Base-by-base conservation (phyloP, 371 early-diverging fungal species). In the Apophysomyces ossiformis region DNA sequence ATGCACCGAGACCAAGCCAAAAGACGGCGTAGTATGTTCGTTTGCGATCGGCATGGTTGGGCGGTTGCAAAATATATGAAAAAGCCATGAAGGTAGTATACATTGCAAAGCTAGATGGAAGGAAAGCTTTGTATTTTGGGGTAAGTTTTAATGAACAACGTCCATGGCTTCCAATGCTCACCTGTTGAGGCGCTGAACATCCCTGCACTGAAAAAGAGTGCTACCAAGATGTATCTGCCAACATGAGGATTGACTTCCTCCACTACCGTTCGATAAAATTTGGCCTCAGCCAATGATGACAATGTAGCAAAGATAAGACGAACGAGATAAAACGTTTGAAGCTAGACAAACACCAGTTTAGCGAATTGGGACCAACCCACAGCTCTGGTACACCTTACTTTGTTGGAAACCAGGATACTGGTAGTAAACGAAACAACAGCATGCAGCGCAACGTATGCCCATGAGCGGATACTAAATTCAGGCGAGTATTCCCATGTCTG, bases 401-500 rank as follows among this genome's bases (percentile, higher is more conserved):
- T 91, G 61, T 79, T 85, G 7, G 79, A 73, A 56, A 85, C 71
- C 26, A 87, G 65, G 8, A 87, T 60, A 35, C 77, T 83, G 12
- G 85, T 54, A 32, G 76, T 21, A 56, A 75, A 69, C 1, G 83
- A 84, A 8, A 86, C 68, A 16, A 79, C 15, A 7, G 89, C 78
- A 74, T 94, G 89, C 3, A 91, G 18, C n/a, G 73, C 69, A 13
- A 94, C 80, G 71, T 93, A 96, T 2, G 87, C 87, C 90, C 93
- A 98, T 15, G 93, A 92, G 44, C 98, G 89, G 45, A 98, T 91
- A 32, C 95, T 90, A 68, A 84, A 96, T 35, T 87, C 77, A 5
- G 97, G 94, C 9, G 95, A 89, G 69, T 97, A 96, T 74, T 98
- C 99, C 99, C 99, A 98, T 3, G 99, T 97, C 75, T 96, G 93